Evolutionary conservation across 768 basidiomycete species (phyloP), one percentile per base, ranked within the genome.

Genomic region (Chalciporus chontae): DNA sequence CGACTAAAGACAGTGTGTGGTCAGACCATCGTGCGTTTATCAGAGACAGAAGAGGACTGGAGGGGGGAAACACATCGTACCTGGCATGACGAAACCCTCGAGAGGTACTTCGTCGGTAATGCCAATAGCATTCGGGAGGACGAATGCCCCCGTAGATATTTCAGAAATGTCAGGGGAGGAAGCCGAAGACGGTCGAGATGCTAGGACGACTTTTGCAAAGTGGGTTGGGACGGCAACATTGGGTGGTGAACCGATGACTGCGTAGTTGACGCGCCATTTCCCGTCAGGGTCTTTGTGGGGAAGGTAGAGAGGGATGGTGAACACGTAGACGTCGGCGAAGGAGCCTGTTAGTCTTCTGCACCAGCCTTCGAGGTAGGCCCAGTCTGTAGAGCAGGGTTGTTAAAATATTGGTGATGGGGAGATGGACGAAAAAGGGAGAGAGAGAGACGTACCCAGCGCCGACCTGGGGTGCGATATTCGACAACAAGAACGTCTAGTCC

Each of bases 401-500:
- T 21, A 2, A 21, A 21, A 21, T 4, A 4, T 21, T 21, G 21
- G 21, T 21, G 21, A 21, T 21, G 2, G 2, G 21, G 21, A n/a
- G n/a, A n/a, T n/a, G n/a, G n/a, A n/a, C n/a, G n/a, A 21, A 21
- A 21, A 21, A 21, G 4, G 4, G 5, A 3, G 24, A 3, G 31
- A 8, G 8, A 8, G 26, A 18, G 14, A 74, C 83, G 53, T 59
- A 99, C 0, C 95, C 96, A 36, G 81, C 90, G 1, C 96, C 96
- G 21, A 99, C 93, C 77, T 99, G 96, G 38, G 96, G 96, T 5
- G 96, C 95, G 45, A 99, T 96, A 62, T 99, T 99, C 0, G 91
- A 85, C 40, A 99, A 71, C 31, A 91, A 72, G 68, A 99, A 99
- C 0, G 95, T 99, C 70, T 99, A 93, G 65, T 97, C 69, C 95